Evolutionary conservation across 73 alveolate species (phyloP).

Genomic region (Blepharisma japonicum): DNA sequence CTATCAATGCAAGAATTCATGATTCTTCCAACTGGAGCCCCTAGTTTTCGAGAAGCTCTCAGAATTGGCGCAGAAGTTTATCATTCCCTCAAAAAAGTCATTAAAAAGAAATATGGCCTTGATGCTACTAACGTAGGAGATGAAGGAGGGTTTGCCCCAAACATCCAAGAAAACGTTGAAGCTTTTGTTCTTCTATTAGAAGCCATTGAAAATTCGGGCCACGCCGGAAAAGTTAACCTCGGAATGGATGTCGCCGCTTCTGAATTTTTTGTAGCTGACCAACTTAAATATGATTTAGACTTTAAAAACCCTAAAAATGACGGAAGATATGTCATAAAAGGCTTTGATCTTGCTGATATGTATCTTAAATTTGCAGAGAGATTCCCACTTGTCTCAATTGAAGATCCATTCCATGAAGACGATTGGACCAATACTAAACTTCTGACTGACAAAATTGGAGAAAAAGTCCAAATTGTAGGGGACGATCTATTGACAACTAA

Average conservation of each 20-base stretch:
- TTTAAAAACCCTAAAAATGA: conserved; percentile 80
- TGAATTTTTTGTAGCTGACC: conserved; percentile 82
- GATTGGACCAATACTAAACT: conserved; percentile 77
- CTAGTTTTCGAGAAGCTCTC: conserved; percentile 80
- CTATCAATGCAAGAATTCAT: conserved; percentile 90
- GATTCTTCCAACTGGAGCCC: conserved; percentile 88
- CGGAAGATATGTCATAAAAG: conserved; percentile 61
- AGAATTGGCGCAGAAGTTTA: conserved; percentile 77
- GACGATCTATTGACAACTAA: conserved; percentile 97
- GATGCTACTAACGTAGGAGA: conserved; percentile 97
- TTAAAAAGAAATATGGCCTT: conserved; percentile 86
- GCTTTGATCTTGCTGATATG: conserved; percentile 66
- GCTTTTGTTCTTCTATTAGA: conserved; percentile 82
- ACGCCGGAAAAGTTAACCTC: conserved; percentile 86
- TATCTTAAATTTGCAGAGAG: conserved; percentile 67
- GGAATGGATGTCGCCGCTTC: conserved; percentile 98
- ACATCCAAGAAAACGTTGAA: conserved; percentile 75
- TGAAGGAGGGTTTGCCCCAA: conserved; percentile 95
- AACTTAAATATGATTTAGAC: conserved; percentile 83
- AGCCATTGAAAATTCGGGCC: conserved; percentile 91
- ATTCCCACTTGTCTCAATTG: conserved; percentile 94
- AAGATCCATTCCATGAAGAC: conserved; percentile 97
- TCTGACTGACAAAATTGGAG: conserved; percentile 68
- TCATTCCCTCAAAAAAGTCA: conserved; percentile 74
- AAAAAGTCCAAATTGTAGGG: conserved; percentile 86